Evolutionary conservation across 495 filamentous ascomycete species (phyloP).

Genomic region (Neurospora cerealis): DNA sequence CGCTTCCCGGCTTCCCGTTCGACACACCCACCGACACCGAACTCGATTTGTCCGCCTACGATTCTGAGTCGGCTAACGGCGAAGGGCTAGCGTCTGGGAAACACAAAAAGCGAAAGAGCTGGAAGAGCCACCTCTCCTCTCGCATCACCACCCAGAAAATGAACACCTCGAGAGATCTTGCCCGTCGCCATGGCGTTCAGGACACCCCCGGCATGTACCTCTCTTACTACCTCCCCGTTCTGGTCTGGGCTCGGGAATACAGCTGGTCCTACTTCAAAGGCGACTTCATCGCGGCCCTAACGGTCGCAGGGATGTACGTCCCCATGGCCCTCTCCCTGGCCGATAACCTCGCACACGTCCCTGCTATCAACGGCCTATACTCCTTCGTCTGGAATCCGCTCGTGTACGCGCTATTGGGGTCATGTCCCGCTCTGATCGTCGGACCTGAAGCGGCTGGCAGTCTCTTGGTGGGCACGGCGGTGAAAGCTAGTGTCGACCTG

Average conservation of each 20-base stretch:
- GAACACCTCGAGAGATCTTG: slow-evolving; percentile 52
- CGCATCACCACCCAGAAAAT: slow-evolving; percentile 46
- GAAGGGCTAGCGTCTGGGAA: slow-evolving; percentile 9
- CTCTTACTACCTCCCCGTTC: slow-evolving; percentile 84
- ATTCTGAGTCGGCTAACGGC: slow-evolving; percentile 7
- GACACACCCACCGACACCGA: slow-evolving; percentile 13
- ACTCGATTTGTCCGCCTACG: slow-evolving; percentile 10
- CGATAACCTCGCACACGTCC: slow-evolving; percentile 87
- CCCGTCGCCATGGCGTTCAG: slow-evolving; percentile 49
- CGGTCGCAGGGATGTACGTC: slow-evolving; percentile 93
- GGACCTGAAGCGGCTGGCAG: slow-evolving; percentile 93
- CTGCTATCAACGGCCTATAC: slow-evolving; percentile 92
- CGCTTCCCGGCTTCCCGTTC: slow-evolving; percentile 20
- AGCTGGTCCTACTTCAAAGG: slow-evolving; percentile 69
- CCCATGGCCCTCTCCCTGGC: slow-evolving; percentile 93
- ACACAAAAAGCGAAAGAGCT: slow-evolving; percentile 15
- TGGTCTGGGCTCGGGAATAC: slow-evolving; percentile 85
- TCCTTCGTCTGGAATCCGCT: slow-evolving; percentile 87
- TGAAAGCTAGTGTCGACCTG: slow-evolving; percentile 62
- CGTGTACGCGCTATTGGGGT: slow-evolving; percentile 81
- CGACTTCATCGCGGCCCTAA: slow-evolving; percentile 77
- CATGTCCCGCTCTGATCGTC: slow-evolving; percentile 85
- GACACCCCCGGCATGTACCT: slow-evolving; percentile 61
- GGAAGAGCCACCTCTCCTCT: slow-evolving; percentile 26
- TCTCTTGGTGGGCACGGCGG: slow-evolving; percentile 77